Conservation (phyloP, 129 eudicot genomes). For the sunflower (Helianthus annuus) region DNA sequence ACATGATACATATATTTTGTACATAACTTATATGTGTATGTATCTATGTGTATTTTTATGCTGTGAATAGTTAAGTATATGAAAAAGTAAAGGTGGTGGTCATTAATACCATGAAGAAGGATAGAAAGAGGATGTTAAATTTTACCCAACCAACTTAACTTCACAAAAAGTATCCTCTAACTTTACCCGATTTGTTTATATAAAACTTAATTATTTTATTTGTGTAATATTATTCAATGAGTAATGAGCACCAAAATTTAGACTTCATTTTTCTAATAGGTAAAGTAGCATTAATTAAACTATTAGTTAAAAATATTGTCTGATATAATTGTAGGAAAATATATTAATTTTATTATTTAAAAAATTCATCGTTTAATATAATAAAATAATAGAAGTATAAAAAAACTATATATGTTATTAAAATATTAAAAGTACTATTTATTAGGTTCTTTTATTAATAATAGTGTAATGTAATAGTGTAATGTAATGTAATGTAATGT, state of each 20-base stretch:
- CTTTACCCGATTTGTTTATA: constrained; percentile 15
- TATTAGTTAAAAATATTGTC: not conserved
- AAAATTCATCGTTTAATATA: too few relatives aligned
- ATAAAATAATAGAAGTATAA: too few relatives aligned
- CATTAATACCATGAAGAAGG: not conserved
- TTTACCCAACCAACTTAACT: constrained; percentile 15
- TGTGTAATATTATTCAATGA: not conserved
- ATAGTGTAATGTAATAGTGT: too few relatives aligned
- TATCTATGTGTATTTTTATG: not conserved
- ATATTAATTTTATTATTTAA: not conserved
- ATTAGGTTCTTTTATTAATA: too few relatives aligned
- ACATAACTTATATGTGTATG: not conserved
- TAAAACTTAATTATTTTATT: not conserved
- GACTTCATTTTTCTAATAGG: not conserved
- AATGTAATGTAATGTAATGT: too few relatives aligned
- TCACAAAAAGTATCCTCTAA: constrained; percentile 9
- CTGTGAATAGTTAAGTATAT: not conserved
- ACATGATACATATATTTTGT: not conserved
- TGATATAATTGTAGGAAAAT: not conserved
- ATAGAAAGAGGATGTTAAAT: constrained; percentile 2
- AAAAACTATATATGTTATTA: too few relatives aligned
- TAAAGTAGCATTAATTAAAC: not conserved
- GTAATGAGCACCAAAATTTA: not conserved
- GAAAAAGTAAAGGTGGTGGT: not conserved
- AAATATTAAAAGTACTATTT: too few relatives aligned